phyloP scores from a whole-genome alignment of 1,139 yeast genomes.

The Pichia kudriavzevii region DNA sequence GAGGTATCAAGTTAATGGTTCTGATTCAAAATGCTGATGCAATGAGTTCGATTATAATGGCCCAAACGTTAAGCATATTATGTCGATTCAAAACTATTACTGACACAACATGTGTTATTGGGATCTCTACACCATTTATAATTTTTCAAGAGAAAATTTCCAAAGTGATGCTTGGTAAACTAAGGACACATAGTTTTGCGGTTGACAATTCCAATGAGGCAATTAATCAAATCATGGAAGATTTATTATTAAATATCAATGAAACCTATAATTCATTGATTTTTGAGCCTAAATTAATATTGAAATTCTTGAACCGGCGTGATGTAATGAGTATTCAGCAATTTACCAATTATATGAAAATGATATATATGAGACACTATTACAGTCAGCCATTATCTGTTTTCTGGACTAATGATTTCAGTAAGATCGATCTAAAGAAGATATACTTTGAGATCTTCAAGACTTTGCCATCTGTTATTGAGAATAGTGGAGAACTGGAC shows the following conservation, averaged over 20 bases:
- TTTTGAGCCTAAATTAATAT: slow-evolving; percentile 25
- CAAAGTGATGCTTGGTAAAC: slow-evolving; percentile 20
- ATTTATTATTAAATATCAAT: slow-evolving; percentile 27
- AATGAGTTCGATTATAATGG: slow-evolving; percentile 42
- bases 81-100: slow-evolving; percentile 28
- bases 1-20: slow-evolving; percentile 27
- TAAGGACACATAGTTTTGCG: slow-evolving; percentile 27
- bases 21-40: slow-evolving; percentile 63
- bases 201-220: slow-evolving; percentile 40
- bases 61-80: slow-evolving; percentile 42
- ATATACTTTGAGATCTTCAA: slow-evolving; percentile 34
- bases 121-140: slow-evolving; percentile 44
- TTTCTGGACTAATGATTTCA: slow-evolving; percentile 32
- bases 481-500: slow-evolving; percentile 15
- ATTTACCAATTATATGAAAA: slow-evolving; percentile 50
- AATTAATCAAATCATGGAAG: slow-evolving; percentile 33
- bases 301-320: slow-evolving; percentile 20
- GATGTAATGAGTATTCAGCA: slow-evolving; percentile 25
- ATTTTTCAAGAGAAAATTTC: slow-evolving; percentile 38
- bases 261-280: slow-evolving; percentile 29
- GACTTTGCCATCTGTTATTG: slow-evolving; percentile 41
- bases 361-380: slow-evolving; percentile 63
- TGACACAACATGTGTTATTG: slow-evolving; percentile 30
- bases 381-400: slow-evolving; percentile 60
- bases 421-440: slow-evolving; percentile 28